Base-by-base conservation (phyloP, 257 asterid genomes). In the Nicotiana attenuata region DNA sequence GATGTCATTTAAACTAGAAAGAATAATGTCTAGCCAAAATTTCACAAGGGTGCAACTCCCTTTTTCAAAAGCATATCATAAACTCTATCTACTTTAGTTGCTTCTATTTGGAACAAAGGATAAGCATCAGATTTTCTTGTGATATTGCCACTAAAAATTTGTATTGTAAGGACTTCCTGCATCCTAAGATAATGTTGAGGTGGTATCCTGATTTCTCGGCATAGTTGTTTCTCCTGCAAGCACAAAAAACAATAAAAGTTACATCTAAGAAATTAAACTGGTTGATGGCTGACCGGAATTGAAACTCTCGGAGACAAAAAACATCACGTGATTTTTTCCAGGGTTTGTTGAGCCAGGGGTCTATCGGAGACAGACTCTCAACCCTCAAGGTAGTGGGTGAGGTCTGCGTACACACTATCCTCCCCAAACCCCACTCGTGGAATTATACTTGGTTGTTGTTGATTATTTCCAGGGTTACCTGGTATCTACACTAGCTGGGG, bases 151-250 rank as follows among this genome's bases (percentile, higher is more conserved):
- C 77, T 87, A 85, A 87, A 82, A 50, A 91, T 86, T 53, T 89
- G 93, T 22, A 84, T 84, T 1, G 97, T 80, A 87, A 93, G 87
- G 31, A 87, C 86, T 84, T 90, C 93, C 83, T 87, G 96, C 86
- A 93, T 88, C 83, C 89, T 88, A 85, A 93, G 91, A 83, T 93
- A 94, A 83, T 93, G 89, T 5, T 85, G 86, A 6, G 96, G 93
- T 22, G 94, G 73, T 83, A 94, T 80, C 81, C 91, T 84, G 77
- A 88, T 89, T 83, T 94, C 98, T 11, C 85, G 91, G 83, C 98
- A 94, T 79, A 94, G 90, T 71, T 90, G 91, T 81, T 86, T 92
- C 94, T 94, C 98, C 97, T 94, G 94, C 69, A 77, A 85, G 57
- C 22, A 73, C 8, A 73, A 73, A 73, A 47, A 8, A 14, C 22